Conservation (phyloP, 345 rosid genomes). For the Populus deltoides region DNA sequence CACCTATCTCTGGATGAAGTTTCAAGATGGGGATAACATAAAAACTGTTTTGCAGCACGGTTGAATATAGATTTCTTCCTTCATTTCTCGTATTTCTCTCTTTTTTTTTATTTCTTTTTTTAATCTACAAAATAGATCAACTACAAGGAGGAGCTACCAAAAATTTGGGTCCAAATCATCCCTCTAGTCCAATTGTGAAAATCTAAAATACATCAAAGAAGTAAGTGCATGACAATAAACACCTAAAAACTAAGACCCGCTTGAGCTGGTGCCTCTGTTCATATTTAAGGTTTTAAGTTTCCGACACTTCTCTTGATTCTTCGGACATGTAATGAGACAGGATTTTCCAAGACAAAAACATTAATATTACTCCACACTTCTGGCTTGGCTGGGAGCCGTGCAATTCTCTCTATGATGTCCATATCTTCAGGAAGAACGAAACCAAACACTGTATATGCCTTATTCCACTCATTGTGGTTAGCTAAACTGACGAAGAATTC, state of each 20-base stretch:
- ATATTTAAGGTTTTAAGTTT: conserved; percentile 2
- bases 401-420: conserved; percentile 67
- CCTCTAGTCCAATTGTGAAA: background rate
- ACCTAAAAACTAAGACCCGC: background rate
- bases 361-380: conserved; percentile 75
- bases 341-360: conserved; percentile 62
- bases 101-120: background rate
- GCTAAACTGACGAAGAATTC: conserved; percentile 88
- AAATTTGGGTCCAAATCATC: background rate
- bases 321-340: conserved; percentile 49
- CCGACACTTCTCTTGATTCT: conserved; percentile 42
- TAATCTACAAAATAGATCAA: background rate
- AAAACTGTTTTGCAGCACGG: background rate
- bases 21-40: background rate
- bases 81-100: background rate
- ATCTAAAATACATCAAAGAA: background rate
- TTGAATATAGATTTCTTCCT: background rate
- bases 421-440: conserved; percentile 76
- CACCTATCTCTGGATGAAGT: background rate
- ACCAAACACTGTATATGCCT: conserved; percentile 63
- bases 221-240: background rate
- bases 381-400: conserved; percentile 54
- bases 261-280: background rate
- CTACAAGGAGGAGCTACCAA: background rate
- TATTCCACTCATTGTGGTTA: conserved; percentile 75